These are phyloP conservation scores for Prinsepia uniflora DNA, from an alignment of 306 rosid genomes.

Conservation along the genomic window DNA sequence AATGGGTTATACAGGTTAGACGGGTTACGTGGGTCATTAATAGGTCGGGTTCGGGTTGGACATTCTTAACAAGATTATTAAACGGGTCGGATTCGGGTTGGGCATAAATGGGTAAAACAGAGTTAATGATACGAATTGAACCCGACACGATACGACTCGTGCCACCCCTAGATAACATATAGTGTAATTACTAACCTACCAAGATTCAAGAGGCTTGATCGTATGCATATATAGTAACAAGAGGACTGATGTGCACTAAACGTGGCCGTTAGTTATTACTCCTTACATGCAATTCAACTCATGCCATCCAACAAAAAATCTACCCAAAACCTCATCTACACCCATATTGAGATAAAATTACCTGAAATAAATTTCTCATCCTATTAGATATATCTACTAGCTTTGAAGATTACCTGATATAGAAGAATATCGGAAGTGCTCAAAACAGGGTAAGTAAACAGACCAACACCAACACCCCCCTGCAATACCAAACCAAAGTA, in stretches of 20 bases:
- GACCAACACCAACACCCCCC: slow-evolving; percentile 97
- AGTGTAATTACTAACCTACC: too few relatives aligned
- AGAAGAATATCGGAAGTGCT: slow-evolving; percentile 98
- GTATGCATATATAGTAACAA: slow-evolving; percentile 22
- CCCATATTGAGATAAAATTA: neutral
- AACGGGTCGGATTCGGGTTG: too few relatives aligned
- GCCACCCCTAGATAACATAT: slow-evolving; percentile 26
- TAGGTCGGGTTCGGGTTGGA: too few relatives aligned
- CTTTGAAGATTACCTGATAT: slow-evolving; percentile 64
- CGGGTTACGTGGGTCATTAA: too few relatives aligned
- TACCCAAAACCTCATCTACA: slow-evolving; percentile 3
- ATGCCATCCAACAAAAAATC: slow-evolving; percentile 2
- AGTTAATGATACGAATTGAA: too few relatives aligned
- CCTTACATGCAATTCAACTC: neutral
- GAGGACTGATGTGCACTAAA: slow-evolving; percentile 8
- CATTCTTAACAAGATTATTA: too few relatives aligned
- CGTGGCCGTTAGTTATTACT: neutral
- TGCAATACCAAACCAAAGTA: slow-evolving; percentile 39
- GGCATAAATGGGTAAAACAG: too few relatives aligned
- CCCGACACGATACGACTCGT: too few relatives aligned
- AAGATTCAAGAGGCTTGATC: neutral
- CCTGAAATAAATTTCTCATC: slow-evolving; percentile 5
- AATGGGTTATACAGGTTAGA: too few relatives aligned
- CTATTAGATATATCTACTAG: slow-evolving; percentile 3
- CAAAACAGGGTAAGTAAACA: slow-evolving; percentile 94